A percentile compares a stretch with the other conserved stretches of the same genome.
phyloP scores from a whole-genome alignment of 2,329 filamentous ascomycete species.

The Alternaria panax region DNA sequence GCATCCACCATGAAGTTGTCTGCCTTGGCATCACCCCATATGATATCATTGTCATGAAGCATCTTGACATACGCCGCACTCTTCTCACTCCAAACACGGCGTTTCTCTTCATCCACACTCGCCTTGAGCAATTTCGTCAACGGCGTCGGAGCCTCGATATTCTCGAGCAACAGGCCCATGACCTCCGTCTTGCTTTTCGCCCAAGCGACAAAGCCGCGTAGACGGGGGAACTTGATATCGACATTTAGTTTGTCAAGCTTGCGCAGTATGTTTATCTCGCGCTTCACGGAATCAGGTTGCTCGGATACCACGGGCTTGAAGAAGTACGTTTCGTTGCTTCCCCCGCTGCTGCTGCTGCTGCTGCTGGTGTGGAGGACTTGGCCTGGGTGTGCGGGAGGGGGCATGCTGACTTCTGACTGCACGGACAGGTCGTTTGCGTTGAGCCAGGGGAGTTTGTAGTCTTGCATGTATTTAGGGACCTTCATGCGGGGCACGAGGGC shows the following conservation, averaged over 20 bases:
- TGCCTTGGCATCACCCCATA: slow-evolving; percentile 41
- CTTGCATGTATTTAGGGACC: slow-evolving; percentile 29
- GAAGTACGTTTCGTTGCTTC: slow-evolving; percentile 14
- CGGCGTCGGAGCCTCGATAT: slow-evolving; percentile 19
- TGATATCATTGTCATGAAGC: slow-evolving; percentile 22
- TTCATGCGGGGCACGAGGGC: slow-evolving; percentile 20
- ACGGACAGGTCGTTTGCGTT: slow-evolving; percentile 23
- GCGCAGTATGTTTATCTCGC: slow-evolving; percentile 25
- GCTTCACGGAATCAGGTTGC: slow-evolving; percentile 23
- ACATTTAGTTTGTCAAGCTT: slow-evolving; percentile 17
- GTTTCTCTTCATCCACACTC: slow-evolving; percentile 13
- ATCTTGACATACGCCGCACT: slow-evolving; percentile 16
- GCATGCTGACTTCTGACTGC: slow-evolving; percentile 25
- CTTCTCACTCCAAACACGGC: slow-evolving; percentile 21
- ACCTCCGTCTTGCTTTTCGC: slow-evolving; percentile 19
- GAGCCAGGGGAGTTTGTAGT: slow-evolving; percentile 24
- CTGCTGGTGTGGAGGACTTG: slow-evolving; percentile 18
- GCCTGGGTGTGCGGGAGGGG: slow-evolving; percentile 27
- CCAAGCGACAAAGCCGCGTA: slow-evolving; percentile 21
- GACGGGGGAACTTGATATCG: slow-evolving; percentile 18
- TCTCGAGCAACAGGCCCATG: slow-evolving; percentile 23
- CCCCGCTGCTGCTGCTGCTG: too few species aligned
- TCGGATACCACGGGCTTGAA: slow-evolving; percentile 27
- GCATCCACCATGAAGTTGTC: slow-evolving; percentile 52
- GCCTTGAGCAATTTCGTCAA: slow-evolving; percentile 22